Percentiles rank a stretch among this genome's conserved stretches.
phyloP scores from a whole-genome alignment of 352 stramenopile genomes.

The Phytophthora pistaciae region DNA sequence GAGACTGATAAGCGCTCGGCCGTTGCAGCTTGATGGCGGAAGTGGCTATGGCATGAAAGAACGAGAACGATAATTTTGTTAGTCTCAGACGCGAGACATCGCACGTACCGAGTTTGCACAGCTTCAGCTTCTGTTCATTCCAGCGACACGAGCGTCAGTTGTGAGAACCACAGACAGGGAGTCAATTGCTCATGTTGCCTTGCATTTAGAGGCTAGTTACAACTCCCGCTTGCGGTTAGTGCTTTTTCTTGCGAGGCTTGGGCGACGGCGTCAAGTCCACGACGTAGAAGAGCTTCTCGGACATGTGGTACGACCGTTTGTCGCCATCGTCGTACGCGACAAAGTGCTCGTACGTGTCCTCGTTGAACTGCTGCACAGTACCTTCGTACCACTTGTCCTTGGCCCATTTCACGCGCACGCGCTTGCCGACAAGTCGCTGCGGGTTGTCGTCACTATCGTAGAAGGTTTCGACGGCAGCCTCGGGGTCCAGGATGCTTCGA shows the following conservation, averaged over 20 bases:
- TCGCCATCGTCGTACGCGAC: conserved; percentile 90
- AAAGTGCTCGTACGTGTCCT: conserved; percentile 83
- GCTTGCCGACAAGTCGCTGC: conserved; percentile 80
- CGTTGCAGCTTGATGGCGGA: conserved; percentile 22
- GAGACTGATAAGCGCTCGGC: conserved; percentile 1
- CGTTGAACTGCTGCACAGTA: conserved; percentile 78
- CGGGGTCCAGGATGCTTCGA: conserved; percentile 54
- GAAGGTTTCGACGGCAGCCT: conserved; percentile 67
- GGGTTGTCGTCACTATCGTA: conserved; percentile 93
- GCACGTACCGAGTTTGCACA: background rate
- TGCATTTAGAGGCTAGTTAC: conserved; percentile 35
- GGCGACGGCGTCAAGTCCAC: conserved; percentile 50
- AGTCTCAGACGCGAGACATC: background rate
- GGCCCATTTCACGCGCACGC: conserved; percentile 89
- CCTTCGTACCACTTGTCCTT: conserved; percentile 93
- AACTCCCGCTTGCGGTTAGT: conserved; percentile 24
- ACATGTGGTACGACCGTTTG: conserved; percentile 90
- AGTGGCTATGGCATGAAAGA: conserved; percentile 7
- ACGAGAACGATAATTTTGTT: background rate
- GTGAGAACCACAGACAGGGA: conserved; percentile 10
- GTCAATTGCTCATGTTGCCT: conserved; percentile 28
- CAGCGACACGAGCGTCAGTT: conserved; percentile 17
- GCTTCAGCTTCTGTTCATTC: conserved; percentile 13
- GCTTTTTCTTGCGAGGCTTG: conserved; percentile 41
- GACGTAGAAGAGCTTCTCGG: conserved; percentile 90